Evolutionary conservation across 2,329 filamentous ascomycete species (phyloP), one percentile per base, ranked within the genome.

Genomic region (Neofusicoccum ribis): DNA sequence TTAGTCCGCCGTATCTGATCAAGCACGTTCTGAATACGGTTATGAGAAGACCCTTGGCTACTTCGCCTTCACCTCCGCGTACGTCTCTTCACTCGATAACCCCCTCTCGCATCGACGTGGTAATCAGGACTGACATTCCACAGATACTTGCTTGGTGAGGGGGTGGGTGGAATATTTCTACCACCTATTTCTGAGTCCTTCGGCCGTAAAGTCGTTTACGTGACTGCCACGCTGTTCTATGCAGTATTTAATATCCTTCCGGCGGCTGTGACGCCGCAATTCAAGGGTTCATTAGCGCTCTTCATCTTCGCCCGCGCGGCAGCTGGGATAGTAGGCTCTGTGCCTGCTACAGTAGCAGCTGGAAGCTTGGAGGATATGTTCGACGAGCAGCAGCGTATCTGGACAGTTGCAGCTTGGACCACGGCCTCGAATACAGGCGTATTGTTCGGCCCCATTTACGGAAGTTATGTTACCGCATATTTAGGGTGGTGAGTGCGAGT

Each of bases 181-280:
- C 74, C 77, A 6, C 76, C 77, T 3, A 76, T 74, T 66, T 77
- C 76, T 0, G 77, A 79, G 66, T 70, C 72, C 2, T 79, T 78
- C 65, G 77, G 77, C 3, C 76, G 77, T 20, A 78, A 76, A 54
- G 72, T 70, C 20, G 69, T 78, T 20, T 79, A 79, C 46, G 67
- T 77, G 27, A 58, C 71, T 23, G 75, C 76, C 52, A 70, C 72
- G 3, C 69, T 66, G 1, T 46, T 75, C 15, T 77, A 72, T 59
- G 70, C 70, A 15, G 64, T 74, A 36, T 74, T 72, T 59, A 78
- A 73, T 59, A 54, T 44, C 44, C 5, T 65, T 15, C 34, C 39
- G 6, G 63, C 63, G 5, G 63, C 54, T 12, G 54, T 65, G 15
- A 44, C 63, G 5, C 34, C 50, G 11, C 20, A 27, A n/a, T 3